Base-by-base conservation (phyloP, 805 yeast species). In the Trichomonascus vanleenenianus region DNA sequence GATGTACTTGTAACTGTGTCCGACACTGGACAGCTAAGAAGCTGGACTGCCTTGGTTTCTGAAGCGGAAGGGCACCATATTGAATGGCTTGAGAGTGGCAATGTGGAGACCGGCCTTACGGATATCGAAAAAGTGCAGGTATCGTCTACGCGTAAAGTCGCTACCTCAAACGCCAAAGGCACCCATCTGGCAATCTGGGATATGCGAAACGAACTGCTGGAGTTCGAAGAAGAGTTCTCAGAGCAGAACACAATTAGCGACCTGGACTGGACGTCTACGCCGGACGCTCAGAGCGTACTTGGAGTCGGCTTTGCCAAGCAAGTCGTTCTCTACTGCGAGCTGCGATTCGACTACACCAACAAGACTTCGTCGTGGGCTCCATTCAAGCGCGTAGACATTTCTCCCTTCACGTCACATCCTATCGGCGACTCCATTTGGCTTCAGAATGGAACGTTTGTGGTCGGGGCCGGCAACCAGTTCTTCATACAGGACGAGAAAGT, bases 361-460 rank as follows among this genome's bases (percentile, higher is more conserved):
- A 71, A 73, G 18, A 72, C 79, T 0, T 91, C 95, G 2, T 73
- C 91, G 1, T 89, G 84, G 72, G 76, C 83, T 0, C 79, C 85
- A 0, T 76, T 89, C 47, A 82, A 85, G 56, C 75, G 76, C 48
- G 75, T 87, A 36, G 88, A 83, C 55, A 77, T 89, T 2, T 70
- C 78, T 1, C 72, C 72, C 30, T 84, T 75, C 56, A 88, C 96
- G 0, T 68, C 85, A 0, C 96, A 88, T 59, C 71, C 70, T 12
- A 87, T 89, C 48, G 96, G 96, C 6, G 97, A 89, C 60, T 83
- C 94, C 12, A 71, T 83, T 11, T 91, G 97, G 97, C 67, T 91
- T 51, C 72, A 75, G 40, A 79, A 81, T 56, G 95, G 94, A 1
- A 74, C 79, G 14, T 71, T 89, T 44, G 89, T 85, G 1, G 78